phyloP scores from a whole-genome alignment of 805 yeast genomes.

The Saturnispora quitensis region DNA sequence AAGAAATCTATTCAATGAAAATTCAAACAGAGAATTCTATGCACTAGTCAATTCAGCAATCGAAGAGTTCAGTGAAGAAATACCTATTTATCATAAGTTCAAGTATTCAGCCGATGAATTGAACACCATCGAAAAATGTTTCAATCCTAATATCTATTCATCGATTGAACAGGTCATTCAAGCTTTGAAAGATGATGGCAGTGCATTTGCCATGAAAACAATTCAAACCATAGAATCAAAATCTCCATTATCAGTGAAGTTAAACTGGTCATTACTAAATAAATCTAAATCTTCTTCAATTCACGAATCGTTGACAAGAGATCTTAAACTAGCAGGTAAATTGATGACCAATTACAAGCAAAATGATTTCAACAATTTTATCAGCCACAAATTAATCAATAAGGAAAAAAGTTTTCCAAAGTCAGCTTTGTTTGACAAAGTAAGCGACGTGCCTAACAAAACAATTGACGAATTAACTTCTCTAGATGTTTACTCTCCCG shows the following conservation, averaged over 20 bases:
- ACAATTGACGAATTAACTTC: slow-evolving; percentile 42
- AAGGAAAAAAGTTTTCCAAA: slow-evolving; percentile 21
- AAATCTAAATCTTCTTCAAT: slow-evolving; percentile 51
- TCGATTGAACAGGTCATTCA: slow-evolving; percentile 47
- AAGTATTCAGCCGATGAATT: slow-evolving; percentile 49
- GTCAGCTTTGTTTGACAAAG: slow-evolving; percentile 32
- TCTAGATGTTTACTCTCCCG: slow-evolving; percentile 21
- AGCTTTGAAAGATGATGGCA: slow-evolving; percentile 43
- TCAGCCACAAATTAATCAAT: slow-evolving; percentile 42
- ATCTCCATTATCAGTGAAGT: slow-evolving; percentile 72
- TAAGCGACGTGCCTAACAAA: slow-evolving; percentile 57
- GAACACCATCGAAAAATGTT: slow-evolving; percentile 58
- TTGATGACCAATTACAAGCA: slow-evolving; percentile 47
- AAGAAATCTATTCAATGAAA: slow-evolving; percentile 14
- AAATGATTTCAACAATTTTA: slow-evolving; percentile 42
- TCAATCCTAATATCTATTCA: slow-evolving; percentile 34
- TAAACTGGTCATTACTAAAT: slow-evolving; percentile 60
- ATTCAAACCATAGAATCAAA: slow-evolving; percentile 49
- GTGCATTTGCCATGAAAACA: slow-evolving; percentile 57
- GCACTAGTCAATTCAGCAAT: slow-evolving; percentile 60
- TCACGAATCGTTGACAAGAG: slow-evolving; percentile 59
- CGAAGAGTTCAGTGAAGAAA: slow-evolving; percentile 66
- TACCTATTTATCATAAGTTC: slow-evolving; percentile 55
- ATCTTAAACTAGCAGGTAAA: slow-evolving; percentile 68
- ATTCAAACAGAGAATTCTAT: slow-evolving; percentile 32